Evolutionary conservation across 2,329 filamentous ascomycete species (phyloP), one percentile per base, ranked within the genome.

Genomic region (Plenodomus tracheiphilus): DNA sequence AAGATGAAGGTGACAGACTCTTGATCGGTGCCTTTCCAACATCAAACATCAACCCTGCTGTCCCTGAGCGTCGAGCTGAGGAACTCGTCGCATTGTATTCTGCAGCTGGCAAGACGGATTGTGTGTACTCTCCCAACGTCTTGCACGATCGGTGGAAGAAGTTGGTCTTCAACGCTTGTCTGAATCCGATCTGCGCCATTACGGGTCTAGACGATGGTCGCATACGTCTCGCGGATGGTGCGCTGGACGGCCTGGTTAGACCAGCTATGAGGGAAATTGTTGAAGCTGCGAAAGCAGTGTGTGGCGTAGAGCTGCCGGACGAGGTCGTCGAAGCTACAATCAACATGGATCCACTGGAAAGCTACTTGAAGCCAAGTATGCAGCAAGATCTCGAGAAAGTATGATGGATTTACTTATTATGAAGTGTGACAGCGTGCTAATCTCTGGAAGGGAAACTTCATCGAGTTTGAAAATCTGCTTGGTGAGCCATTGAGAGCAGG

Each of bases 401-500:
- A 42, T 22, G 61, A 55, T 16, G 13, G 15, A 11, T 11, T n/a
- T n/a, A n/a, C 3, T 20, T 39, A 8, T 20, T 22, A 16, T 6
- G 22, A 16, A 4, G 5, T 20, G 43, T 32, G 6, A 11, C 39
- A 30, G 4, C 6, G 41, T 35, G 25, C 49, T 42, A 16, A 47
- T 3, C 11, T 8, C 7, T 30, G 17, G 30, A 19, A 77, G 77
- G 77, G 80, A 15, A 83, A 82, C 57, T 79, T 75, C 43, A 79
- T 81, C 49, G 82, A 85, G 62, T 75, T 77, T 40, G 81, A 84
- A 61, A 81, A 78, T 52, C 74, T 84, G 30, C 64, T 84, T 3
- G 81, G 81, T 1, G 81, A 84, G 68, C 80, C 81, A n/a, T 51
- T 84, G 39, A 68, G 78, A 2, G 81, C 80, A 55, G 82, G 76